Conservation (phyloP, 768 basidiomycete genomes). For the Podaxis sp. region DNA sequence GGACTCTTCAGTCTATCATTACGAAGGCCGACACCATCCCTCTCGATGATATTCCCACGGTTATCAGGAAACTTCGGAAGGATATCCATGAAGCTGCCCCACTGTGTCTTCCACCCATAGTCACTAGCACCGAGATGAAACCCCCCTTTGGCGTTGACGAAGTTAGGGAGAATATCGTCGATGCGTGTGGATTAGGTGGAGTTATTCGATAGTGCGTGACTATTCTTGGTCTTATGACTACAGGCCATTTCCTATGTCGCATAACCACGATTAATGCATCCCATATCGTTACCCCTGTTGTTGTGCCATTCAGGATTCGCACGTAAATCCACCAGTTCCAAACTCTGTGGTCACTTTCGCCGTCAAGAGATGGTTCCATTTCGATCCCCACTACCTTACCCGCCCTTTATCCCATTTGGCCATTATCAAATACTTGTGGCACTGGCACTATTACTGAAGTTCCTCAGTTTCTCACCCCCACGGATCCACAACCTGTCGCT, state of each 20-base stretch:
- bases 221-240: background rate
- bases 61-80: conserved; percentile 42
- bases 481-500: background rate
- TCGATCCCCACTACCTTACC: background rate
- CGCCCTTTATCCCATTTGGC: background rate
- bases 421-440: background rate
- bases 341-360: background rate
- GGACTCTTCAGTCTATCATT: conserved; percentile 70
- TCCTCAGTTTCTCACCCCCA: background rate
- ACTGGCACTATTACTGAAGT: background rate
- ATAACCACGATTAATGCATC: background rate
- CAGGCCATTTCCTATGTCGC: background rate
- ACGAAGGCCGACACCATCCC: conserved; percentile 67
- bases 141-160: conserved; percentile 56
- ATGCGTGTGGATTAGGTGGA: conserved; percentile 47
- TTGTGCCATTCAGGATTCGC: background rate
- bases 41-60: conserved; percentile 28
- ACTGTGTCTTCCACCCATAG: conserved; percentile 64
- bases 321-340: background rate
- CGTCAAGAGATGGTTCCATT: background rate
- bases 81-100: conserved; percentile 57
- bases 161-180: conserved; percentile 55
- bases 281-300: background rate
- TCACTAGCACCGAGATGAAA: conserved; percentile 52
- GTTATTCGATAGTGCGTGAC: background rate